A percentile compares a stretch with the other conserved stretches of the same genome.
Evolutionary conservation across 208 protist species (phyloP).

Genomic region (Zelonia costaricensis): DNA sequence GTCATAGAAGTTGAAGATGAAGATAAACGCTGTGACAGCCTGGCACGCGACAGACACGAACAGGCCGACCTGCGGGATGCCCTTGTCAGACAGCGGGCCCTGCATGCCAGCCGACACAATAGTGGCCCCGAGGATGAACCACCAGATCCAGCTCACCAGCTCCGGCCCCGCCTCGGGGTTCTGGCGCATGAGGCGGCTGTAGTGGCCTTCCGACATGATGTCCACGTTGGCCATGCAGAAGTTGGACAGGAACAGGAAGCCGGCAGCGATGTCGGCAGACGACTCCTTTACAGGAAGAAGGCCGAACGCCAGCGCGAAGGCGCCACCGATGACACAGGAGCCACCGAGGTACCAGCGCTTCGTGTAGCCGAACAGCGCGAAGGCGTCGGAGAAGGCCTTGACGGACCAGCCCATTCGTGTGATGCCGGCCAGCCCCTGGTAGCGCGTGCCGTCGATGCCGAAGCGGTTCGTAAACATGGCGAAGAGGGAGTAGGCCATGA

Average conservation of each 20-base stretch:
- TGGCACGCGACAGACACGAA: conserved; percentile 47
- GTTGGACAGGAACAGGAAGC: conserved; percentile 49
- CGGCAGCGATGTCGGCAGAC: conserved; percentile 34
- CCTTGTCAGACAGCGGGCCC: conserved; percentile 50
- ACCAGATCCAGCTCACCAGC: conserved; percentile 74
- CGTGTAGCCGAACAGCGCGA: conserved; percentile 58
- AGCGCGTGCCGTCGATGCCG: conserved; percentile 36
- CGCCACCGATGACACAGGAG: conserved; percentile 42
- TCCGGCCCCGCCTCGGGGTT: conserved; percentile 32
- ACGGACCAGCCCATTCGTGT: conserved; percentile 51
- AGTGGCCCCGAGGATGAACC: conserved; percentile 41
- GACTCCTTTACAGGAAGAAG: conserved; percentile 38
- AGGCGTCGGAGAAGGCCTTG: conserved; percentile 59
- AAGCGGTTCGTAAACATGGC: conserved; percentile 50
- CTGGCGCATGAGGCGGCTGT: conserved; percentile 59
- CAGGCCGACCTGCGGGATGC: conserved; percentile 37
- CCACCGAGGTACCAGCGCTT: conserved; percentile 64
- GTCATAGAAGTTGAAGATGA: conserved; percentile 63
- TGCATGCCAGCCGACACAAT: conserved; percentile 40
- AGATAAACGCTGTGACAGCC: conserved; percentile 46
- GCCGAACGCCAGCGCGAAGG: conserved; percentile 42
- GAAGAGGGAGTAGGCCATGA: conserved; percentile 29
- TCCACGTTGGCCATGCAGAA: conserved; percentile 70
- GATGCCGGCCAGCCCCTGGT: conserved; percentile 48
- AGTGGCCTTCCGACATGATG: conserved; percentile 73